Conservation (phyloP, 1,284 basidiomycete species). For the Trametes sp. region DNA sequence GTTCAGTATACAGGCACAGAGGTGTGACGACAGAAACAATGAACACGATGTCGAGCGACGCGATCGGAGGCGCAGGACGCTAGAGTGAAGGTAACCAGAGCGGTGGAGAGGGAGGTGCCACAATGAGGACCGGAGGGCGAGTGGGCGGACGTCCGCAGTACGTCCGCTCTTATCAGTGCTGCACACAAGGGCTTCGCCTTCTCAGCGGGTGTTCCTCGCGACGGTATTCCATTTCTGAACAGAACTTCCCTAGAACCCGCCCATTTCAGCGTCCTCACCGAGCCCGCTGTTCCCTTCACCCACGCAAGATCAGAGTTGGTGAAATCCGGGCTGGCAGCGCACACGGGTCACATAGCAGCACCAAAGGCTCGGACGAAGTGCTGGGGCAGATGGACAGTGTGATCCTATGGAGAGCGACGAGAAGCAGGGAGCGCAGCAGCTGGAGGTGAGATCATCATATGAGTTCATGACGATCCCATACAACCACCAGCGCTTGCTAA, state of each 20-base stretch:
- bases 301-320: background rate
- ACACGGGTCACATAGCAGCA: too few species aligned
- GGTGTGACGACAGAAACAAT: background rate
- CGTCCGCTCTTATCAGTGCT: slow-evolving; percentile 9
- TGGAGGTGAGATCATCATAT: background rate
- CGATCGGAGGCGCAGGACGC: background rate
- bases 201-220: slow-evolving; percentile 10
- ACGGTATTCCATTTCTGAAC: slow-evolving; percentile 18
- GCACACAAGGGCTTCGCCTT: background rate
- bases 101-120: slow-evolving; percentile 14
- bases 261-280: slow-evolving; percentile 8
- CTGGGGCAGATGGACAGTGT: too few species aligned
- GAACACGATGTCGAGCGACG: background rate
- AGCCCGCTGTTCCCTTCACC: background rate
- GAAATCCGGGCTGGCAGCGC: too few species aligned
- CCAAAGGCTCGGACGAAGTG: too few species aligned
- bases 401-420: background rate
- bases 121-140: slow-evolving; percentile 15
- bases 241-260: slow-evolving; percentile 22
- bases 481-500: slow-evolving; percentile 3
- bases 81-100: slow-evolving; percentile 3
- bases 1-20: background rate
- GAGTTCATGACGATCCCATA: slow-evolving; percentile 9
- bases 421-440: background rate
- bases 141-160: background rate